phyloP scores from a whole-genome alignment of 192 early-diverging fungal species.

The Coemansia sp. region DNA sequence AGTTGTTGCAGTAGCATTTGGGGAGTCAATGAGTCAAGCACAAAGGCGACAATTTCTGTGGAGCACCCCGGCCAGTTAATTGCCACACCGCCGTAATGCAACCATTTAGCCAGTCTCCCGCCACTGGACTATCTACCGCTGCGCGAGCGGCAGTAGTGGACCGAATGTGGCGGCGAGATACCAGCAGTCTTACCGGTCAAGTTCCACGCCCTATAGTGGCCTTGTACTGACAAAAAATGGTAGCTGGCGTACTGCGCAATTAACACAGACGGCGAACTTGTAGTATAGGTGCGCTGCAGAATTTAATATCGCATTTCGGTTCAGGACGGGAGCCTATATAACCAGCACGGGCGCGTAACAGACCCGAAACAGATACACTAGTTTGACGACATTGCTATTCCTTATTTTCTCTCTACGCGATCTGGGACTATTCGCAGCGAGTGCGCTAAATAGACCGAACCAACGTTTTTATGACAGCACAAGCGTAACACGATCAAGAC shows the following conservation, averaged over 20 bases:
- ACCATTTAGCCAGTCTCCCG: background rate
- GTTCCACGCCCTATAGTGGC: background rate
- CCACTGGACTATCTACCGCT: background rate
- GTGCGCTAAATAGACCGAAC: background rate
- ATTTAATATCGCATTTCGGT: background rate
- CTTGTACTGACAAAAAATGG: conserved; percentile 1
- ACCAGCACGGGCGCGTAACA: background rate
- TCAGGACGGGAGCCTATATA: background rate
- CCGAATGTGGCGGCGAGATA: conserved; percentile 1
- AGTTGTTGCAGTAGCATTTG: background rate
- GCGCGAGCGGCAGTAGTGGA: conserved; percentile 5
- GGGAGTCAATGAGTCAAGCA: background rate
- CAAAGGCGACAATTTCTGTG: conserved; percentile 10
- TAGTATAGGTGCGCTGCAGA: background rate
- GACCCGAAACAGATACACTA: background rate
- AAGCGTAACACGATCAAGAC: background rate
- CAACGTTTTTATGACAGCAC: background rate
- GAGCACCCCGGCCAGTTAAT: conserved; percentile 4
- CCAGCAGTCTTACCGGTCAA: background rate
- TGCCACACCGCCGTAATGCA: conserved; percentile 4
- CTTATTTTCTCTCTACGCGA: background rate
- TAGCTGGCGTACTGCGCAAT: conserved; percentile 9
- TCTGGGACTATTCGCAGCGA: background rate
- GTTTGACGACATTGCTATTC: conserved; percentile 15
- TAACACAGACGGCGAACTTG: background rate